Evolutionary conservation across 2,329 filamentous ascomycete genomes (phyloP).

Genomic region (Cladophialophora immunda): DNA sequence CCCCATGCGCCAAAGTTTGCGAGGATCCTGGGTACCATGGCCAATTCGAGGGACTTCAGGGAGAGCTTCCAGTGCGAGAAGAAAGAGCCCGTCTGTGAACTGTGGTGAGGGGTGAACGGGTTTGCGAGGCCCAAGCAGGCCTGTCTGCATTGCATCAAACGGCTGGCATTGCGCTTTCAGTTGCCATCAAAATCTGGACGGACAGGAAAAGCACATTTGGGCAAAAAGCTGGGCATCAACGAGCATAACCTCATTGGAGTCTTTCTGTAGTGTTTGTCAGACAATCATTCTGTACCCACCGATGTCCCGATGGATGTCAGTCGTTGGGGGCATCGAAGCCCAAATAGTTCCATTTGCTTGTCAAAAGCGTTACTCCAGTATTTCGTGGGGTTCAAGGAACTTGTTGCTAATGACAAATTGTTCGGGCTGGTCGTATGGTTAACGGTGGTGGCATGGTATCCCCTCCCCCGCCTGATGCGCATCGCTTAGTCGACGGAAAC

Average conservation of each 20-base stretch:
- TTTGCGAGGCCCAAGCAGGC: background rate
- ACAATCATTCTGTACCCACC: background rate
- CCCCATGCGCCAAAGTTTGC: conserved; percentile 71
- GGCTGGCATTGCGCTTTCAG: background rate
- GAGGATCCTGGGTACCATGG: conserved; percentile 69
- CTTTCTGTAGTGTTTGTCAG: background rate
- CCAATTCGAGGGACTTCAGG: conserved; percentile 72
- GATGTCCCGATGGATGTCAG: background rate
- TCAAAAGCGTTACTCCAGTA: too few relatives aligned
- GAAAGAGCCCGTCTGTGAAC: conserved; percentile 73
- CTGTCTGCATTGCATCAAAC: background rate
- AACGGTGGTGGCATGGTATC: too few relatives aligned
- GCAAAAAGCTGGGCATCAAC: background rate
- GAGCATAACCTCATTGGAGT: background rate
- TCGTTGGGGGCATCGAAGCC: too few relatives aligned
- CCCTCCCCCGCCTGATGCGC: background rate
- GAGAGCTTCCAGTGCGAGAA: conserved; percentile 72
- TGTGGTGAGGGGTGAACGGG: conserved; percentile 63
- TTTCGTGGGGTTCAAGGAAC: too few relatives aligned
- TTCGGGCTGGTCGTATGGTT: too few relatives aligned
- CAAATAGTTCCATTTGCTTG: too few relatives aligned
- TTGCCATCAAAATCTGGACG: background rate
- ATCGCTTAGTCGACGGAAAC: background rate
- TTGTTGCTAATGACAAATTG: too few relatives aligned
- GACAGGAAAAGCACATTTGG: background rate